phyloP scores from a whole-genome alignment of 768 basidiomycete genomes.

The Fomitopsis serialis region DNA sequence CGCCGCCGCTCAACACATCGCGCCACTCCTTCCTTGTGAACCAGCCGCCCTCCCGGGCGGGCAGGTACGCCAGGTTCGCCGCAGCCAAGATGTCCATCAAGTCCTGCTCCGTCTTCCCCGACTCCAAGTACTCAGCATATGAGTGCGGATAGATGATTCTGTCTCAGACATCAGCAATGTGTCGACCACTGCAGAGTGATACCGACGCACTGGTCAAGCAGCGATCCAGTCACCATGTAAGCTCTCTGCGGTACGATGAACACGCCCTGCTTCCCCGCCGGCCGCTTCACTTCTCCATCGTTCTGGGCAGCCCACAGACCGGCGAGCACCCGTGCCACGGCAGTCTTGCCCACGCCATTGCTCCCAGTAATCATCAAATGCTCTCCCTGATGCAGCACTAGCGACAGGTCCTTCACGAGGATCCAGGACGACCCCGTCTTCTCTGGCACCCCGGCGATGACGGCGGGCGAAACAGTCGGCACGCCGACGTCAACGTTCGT shows the following conservation, averaged over 20 bases:
- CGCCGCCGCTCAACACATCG: conserved; percentile 92
- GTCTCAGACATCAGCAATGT: not conserved
- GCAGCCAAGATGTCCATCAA: conserved; percentile 73
- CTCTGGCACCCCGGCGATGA: conserved; percentile 10
- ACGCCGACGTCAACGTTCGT: conserved; percentile 68
- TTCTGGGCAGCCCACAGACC: conserved; percentile 77
- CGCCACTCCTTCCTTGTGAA: conserved; percentile 91
- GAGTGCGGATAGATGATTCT: conserved; percentile 87
- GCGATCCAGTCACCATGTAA: conserved; percentile 84
- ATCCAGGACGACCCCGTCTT: conserved; percentile 29
- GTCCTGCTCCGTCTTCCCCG: conserved; percentile 60
- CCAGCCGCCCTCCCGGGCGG: conserved; percentile 87
- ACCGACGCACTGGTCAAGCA: conserved; percentile 70
- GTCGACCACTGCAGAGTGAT: not conserved
- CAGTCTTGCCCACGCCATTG: conserved; percentile 90
- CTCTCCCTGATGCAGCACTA: conserved; percentile 64
- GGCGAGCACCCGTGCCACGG: conserved; percentile 83
- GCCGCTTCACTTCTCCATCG: conserved; percentile 21
- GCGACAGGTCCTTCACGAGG: conserved; percentile 65
- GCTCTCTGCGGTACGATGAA: conserved; percentile 90
- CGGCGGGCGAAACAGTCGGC: conserved; percentile 23
- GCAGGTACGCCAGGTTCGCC: conserved; percentile 82
- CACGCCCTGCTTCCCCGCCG: conserved; percentile 46
- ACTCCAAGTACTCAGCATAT: conserved; percentile 62
- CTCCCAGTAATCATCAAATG: conserved; percentile 92